phyloP scores from a whole-genome alignment of 2,329 filamentous ascomycete genomes.

The Neocucurbitaria cava region DNA sequence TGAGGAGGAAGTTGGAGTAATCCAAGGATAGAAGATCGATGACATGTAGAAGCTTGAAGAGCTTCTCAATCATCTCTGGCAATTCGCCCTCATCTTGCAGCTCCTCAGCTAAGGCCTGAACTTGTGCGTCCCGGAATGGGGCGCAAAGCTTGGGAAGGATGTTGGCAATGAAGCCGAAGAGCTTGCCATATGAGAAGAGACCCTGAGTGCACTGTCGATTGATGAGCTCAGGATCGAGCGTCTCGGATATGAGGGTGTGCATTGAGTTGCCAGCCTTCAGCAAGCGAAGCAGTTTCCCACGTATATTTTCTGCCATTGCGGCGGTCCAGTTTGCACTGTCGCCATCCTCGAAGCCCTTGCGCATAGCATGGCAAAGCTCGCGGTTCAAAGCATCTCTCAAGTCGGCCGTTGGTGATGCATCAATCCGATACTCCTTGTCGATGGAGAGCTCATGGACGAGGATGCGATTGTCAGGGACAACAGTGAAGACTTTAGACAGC shows the following conservation, averaged over 20 bases:
- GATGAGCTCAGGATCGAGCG: slow-evolving; percentile 75
- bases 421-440: slow-evolving; percentile 78
- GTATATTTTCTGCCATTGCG: slow-evolving; percentile 73
- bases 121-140: slow-evolving; percentile 78
- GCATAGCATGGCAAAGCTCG: slow-evolving; percentile 67
- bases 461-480: slow-evolving; percentile 74
- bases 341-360: slow-evolving; percentile 67
- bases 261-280: slow-evolving; percentile 75
- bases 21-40: slow-evolving; percentile 81
- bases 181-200: slow-evolving; percentile 80
- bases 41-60: slow-evolving; percentile 76
- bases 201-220: slow-evolving; percentile 72
- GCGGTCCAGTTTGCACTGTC: slow-evolving; percentile 72
- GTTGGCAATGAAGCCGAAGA: slow-evolving; percentile 77
- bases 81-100: slow-evolving; percentile 56
- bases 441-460: slow-evolving; percentile 82
- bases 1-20: slow-evolving; percentile 81
- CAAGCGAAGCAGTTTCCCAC: slow-evolving; percentile 74
- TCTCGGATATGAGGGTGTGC: slow-evolving; percentile 76
- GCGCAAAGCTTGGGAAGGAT: slow-evolving; percentile 82
- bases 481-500: slow-evolving; percentile 62
- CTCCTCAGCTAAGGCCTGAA: slow-evolving; percentile 71
- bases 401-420: slow-evolving; percentile 62
- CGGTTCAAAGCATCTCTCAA: slow-evolving; percentile 66
- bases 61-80: slow-evolving; percentile 74